Conservation (phyloP, 306 rosid species). For the Dalbergia cultrata region DNA sequence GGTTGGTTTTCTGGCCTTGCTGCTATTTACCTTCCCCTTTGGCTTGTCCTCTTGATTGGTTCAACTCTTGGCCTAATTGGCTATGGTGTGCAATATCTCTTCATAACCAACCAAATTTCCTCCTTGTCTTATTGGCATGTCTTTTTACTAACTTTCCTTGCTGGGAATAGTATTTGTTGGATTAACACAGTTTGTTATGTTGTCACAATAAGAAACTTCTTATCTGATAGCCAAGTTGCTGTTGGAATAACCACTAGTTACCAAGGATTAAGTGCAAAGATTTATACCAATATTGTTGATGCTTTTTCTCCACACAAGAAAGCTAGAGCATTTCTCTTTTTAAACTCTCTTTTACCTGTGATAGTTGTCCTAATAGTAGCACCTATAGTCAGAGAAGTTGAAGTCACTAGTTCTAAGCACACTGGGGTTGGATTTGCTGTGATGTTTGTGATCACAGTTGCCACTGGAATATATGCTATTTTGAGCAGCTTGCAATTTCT, state of each 20-base stretch:
- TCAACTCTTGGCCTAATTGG: slow-evolving; percentile 78
- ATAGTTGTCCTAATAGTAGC: slow-evolving; percentile 48
- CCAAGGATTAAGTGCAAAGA: slow-evolving; percentile 87
- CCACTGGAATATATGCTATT: slow-evolving; percentile 75
- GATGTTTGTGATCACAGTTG: slow-evolving; percentile 71
- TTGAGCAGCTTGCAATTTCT: slow-evolving; percentile 64
- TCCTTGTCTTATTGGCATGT: slow-evolving; percentile 67
- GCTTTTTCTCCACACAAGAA: slow-evolving; percentile 50
- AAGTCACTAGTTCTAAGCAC: slow-evolving; percentile 39
- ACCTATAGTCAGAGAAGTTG: slow-evolving; percentile 55
- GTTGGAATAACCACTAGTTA: slow-evolving; percentile 85
- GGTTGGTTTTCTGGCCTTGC: slow-evolving; percentile 93
- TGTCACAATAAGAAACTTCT: slow-evolving; percentile 70
- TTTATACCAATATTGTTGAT: slow-evolving; percentile 70
- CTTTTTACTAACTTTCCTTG: slow-evolving; percentile 71
- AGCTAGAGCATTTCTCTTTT: slow-evolving; percentile 65
- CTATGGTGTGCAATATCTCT: slow-evolving; percentile 85
- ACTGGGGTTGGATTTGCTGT: slow-evolving; percentile 57
- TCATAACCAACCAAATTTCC: slow-evolving; percentile 60
- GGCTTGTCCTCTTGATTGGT: slow-evolving; percentile 86
- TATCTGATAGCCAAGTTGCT: slow-evolving; percentile 59
- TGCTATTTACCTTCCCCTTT: slow-evolving; percentile 69
- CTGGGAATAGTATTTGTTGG: slow-evolving; percentile 98
- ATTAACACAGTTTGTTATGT: slow-evolving; percentile 85
- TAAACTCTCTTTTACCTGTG: slow-evolving; percentile 73